Conservation (phyloP, 2,329 filamentous ascomycete species). For the Fusarium sp. region DNA sequence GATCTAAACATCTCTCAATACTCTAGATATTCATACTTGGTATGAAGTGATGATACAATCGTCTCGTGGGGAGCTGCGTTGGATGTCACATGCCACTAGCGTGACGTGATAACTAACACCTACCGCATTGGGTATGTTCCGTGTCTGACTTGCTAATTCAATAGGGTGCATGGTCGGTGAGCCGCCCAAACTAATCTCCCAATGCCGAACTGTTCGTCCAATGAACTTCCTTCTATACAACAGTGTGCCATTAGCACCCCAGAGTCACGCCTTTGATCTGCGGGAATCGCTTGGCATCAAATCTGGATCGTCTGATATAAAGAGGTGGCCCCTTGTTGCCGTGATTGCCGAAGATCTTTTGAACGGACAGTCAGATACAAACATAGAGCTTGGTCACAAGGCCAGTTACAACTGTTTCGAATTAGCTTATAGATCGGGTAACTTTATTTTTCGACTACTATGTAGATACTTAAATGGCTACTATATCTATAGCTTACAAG, state of each 20-base stretch:
- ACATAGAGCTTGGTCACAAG: neutral
- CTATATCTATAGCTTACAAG: too few relatives aligned
- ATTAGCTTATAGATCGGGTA: too few relatives aligned
- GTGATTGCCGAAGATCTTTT: neutral
- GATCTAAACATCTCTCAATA: neutral
- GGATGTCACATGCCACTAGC: neutral
- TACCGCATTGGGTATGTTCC: neutral
- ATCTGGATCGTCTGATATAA: neutral
- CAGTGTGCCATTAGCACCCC: neutral
- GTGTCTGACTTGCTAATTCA: too few relatives aligned
- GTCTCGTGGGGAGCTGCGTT: neutral
- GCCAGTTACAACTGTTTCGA: fast-evolving
- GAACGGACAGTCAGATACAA: neutral
- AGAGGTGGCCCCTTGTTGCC: neutral
- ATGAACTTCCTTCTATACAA: fast-evolving
- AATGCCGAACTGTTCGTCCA: neutral
- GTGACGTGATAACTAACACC: neutral
- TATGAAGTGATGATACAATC: neutral
- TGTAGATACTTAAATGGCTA: too few relatives aligned
- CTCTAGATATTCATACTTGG: neutral
- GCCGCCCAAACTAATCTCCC: neutral
- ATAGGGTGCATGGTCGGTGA: neutral
- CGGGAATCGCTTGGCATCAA: neutral
- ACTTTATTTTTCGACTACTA: neutral
- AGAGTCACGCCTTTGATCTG: neutral